Conservation (phyloP, 2,329 filamentous ascomycete genomes). For the Colletotrichum spinosum region DNA sequence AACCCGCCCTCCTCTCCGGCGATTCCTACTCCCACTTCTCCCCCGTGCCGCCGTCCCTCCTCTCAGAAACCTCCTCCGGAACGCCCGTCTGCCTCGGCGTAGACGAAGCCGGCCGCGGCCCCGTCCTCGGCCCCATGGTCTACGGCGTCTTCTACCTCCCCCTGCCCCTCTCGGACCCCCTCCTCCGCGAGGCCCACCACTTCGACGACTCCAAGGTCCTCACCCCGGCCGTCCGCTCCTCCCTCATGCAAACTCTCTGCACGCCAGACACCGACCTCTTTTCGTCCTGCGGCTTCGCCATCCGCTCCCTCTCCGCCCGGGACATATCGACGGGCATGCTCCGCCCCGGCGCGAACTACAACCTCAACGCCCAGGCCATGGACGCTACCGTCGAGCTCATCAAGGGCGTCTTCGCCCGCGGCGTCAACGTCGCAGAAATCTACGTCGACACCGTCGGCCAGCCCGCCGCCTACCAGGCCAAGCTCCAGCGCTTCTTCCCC, state of each 20-base stretch:
- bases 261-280: slow-evolving; percentile 64
- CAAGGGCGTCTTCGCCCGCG: slow-evolving; percentile 77
- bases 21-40: slow-evolving; percentile 80
- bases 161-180: slow-evolving; percentile 73
- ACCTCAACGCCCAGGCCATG: slow-evolving; percentile 95
- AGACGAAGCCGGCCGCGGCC: slow-evolving; percentile 93
- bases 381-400: slow-evolving; percentile 91
- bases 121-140: slow-evolving; percentile 87
- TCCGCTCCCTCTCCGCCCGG: slow-evolving; percentile 81
- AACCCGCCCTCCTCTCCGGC: slow-evolving; percentile 67
- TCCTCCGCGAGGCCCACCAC: slow-evolving; percentile 82
- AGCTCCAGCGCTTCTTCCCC: slow-evolving; percentile 86
- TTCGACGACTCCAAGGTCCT: slow-evolving; percentile 97
- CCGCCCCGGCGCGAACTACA: slow-evolving; percentile 74
- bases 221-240: slow-evolving; percentile 80
- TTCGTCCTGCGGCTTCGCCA: slow-evolving; percentile 82
- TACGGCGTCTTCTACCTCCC: slow-evolving; percentile 83
- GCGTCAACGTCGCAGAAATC: slow-evolving; percentile 87
- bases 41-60: slow-evolving; percentile 71
- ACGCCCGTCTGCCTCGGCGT: slow-evolving; percentile 80
- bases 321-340: slow-evolving; percentile 87
- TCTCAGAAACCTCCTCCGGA: slow-evolving; percentile 40
- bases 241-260: slow-evolving; percentile 78
- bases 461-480: slow-evolving; percentile 85
- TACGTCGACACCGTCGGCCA: slow-evolving; percentile 96